Conservation (phyloP, 441 rosid genomes). For the Mallotus repandus region DNA sequence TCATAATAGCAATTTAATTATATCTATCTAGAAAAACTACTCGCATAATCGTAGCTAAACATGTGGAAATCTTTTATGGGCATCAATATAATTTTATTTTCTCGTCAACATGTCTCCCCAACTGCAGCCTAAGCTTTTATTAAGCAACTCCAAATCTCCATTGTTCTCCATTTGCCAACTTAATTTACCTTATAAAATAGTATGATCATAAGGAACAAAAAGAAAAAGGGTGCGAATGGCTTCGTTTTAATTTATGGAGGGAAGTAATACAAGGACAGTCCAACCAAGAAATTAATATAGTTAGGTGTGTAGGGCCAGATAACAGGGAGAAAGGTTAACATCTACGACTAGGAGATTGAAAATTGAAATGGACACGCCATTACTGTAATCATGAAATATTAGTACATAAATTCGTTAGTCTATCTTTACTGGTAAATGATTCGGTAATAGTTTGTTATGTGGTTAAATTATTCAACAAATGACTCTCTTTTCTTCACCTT, state of each 20-base stretch:
- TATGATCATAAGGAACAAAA: too few species aligned
- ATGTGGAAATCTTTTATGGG: background rate
- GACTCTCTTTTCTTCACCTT: background rate
- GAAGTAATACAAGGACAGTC: conserved; percentile 9
- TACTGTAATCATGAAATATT: background rate
- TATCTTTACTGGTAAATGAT: too few species aligned
- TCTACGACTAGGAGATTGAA: conserved; percentile 5
- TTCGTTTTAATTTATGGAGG: too few species aligned
- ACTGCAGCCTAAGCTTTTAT: too few species aligned
- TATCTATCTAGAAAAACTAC: background rate
- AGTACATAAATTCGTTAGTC: background rate
- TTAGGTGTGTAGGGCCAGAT: conserved; percentile 11
- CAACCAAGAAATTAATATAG: conserved; percentile 12
- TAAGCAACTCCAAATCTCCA: too few species aligned
- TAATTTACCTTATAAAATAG: too few species aligned
- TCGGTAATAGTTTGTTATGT: background rate
- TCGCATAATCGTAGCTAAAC: background rate
- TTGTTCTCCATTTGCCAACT: too few species aligned
- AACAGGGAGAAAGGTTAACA: conserved; percentile 14
- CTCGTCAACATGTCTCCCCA: too few species aligned
- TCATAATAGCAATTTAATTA: background rate
- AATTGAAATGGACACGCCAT: background rate
- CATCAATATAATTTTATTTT: too few species aligned
- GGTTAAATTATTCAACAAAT: background rate
- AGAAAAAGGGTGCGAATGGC: too few species aligned